Evolutionary conservation across 228 moss, liverwort and hornwort genomes (phyloP), one percentile per base, ranked within the genome.

Genomic region (Sphagnum fallax): DNA sequence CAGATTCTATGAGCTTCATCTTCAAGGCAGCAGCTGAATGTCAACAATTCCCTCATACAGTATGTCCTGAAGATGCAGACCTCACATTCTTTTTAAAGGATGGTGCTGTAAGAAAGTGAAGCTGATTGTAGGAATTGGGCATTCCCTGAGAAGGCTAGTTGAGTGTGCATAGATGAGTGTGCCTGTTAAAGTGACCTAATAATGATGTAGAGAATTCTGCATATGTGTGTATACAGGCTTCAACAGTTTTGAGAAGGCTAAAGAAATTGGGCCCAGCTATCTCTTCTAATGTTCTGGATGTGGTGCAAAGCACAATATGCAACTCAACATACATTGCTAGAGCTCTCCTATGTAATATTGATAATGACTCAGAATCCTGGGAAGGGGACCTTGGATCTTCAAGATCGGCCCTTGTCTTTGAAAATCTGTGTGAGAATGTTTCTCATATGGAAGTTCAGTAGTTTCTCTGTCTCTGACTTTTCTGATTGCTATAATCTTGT

Each of bases 21-120:
- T 94, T 94, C 71, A 94, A 94, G 77, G 89, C 91, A 84, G 91
- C 91, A 71, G 82, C 86, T 16, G 89, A 94, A 77, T 86, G 91
- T 74, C 91, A 91, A 70, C 94, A 91, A 80, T 81, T 94, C 60
- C 74, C 81, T 73, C 86, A 70, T 65, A 89, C 94, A 78, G 94
- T 94, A 87, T 50, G 77, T 74, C 15, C 15, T 53, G 47, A 6
- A 10, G 47, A 49, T 49, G 16, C 16, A 16, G 16, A 16, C 16
- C 16, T 16, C 16, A 16, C 0, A 0, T 16, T 16, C 16, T 16
- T 16, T 16, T 16, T 16, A 16, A 16, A 16, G 16, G 16, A 16
- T 16, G 16, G 16, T 16, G 16, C 16, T 16, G 16, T 16, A 16
- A 16, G 16, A 16, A 16, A 16, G 16, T 16, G 16, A 16, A 16